These are phyloP conservation scores for Batkoa obscura DNA, from an alignment of 371 early-diverging fungal species.

Conservation along the genomic window DNA sequence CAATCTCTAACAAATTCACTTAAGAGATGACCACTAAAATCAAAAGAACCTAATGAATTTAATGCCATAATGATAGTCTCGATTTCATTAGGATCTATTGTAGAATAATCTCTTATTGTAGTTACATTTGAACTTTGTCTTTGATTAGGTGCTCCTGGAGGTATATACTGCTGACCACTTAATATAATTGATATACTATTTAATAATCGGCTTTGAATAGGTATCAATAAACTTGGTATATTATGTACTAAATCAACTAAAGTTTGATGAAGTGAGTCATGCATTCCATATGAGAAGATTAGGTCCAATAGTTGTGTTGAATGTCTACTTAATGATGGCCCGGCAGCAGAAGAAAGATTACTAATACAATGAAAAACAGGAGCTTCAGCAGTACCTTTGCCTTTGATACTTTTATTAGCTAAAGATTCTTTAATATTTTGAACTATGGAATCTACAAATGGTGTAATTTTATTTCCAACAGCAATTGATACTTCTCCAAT, in stretches of 20 bases:
- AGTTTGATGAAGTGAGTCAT: conserved; percentile 60
- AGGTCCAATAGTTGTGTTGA: conserved; percentile 74
- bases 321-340: conserved; percentile 68
- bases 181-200: conserved; percentile 76
- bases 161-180: conserved; percentile 68
- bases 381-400: conserved; percentile 21
- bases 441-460: conserved; percentile 33
- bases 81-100: conserved; percentile 8
- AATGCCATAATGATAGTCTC: conserved; percentile 73
- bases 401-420: background rate
- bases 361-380: conserved; percentile 71
- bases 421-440: background rate
- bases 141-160: conserved; percentile 47
- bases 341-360: conserved; percentile 75
- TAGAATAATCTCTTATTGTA: too few relatives aligned
- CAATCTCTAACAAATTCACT: conserved; percentile 82
- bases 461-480: conserved; percentile 60
- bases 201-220: conserved; percentile 81
- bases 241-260: conserved; percentile 57
- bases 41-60: conserved; percentile 68
- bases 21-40: conserved; percentile 65
- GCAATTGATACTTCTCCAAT: conserved; percentile 74
- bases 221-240: conserved; percentile 60
- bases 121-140: conserved; percentile 7
- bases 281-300: conserved; percentile 79